Evolutionary conservation across 805 yeast genomes (phyloP).

Genomic region (Myxozyma vanderwaltii): DNA sequence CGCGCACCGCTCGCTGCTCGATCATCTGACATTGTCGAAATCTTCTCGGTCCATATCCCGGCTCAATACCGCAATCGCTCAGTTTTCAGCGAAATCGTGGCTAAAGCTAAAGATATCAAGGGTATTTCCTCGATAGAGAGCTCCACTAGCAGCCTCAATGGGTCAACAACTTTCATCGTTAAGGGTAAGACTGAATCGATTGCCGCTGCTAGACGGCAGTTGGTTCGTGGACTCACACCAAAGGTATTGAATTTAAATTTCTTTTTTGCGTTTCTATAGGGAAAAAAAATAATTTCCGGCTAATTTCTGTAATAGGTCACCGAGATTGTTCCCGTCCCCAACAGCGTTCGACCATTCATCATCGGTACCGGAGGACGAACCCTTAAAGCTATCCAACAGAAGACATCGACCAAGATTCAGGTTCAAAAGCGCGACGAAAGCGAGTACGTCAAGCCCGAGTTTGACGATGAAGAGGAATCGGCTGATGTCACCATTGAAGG

Average conservation of each 20-base stretch:
- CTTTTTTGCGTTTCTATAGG: neutral
- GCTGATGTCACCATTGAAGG: constrained; percentile 72
- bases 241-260: constrained; percentile 52
- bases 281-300: too few species aligned
- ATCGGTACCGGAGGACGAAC: constrained; percentile 87
- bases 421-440: constrained; percentile 49
- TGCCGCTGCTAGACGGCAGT: constrained; percentile 68
- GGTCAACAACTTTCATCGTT: constrained; percentile 71
- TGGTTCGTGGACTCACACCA: constrained; percentile 73
- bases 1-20: constrained; percentile 47
- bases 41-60: constrained; percentile 70
- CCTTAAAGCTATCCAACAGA: constrained; percentile 74
- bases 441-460: constrained; percentile 41
- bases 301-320: constrained; percentile 33
- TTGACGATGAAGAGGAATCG: constrained; percentile 60
- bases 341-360: constrained; percentile 70
- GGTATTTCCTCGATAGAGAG: constrained; percentile 28
- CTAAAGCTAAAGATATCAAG: constrained; percentile 39
- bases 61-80: constrained; percentile 56
- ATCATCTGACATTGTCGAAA: constrained; percentile 70
- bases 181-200: constrained; percentile 73
- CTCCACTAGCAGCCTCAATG: constrained; percentile 26
- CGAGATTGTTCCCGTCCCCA: constrained; percentile 66
- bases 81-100: constrained; percentile 69
- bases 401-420: constrained; percentile 69